Evolutionary conservation across 1,284 basidiomycete genomes (phyloP).

Genomic region (Vanrija pseudolonga): DNA sequence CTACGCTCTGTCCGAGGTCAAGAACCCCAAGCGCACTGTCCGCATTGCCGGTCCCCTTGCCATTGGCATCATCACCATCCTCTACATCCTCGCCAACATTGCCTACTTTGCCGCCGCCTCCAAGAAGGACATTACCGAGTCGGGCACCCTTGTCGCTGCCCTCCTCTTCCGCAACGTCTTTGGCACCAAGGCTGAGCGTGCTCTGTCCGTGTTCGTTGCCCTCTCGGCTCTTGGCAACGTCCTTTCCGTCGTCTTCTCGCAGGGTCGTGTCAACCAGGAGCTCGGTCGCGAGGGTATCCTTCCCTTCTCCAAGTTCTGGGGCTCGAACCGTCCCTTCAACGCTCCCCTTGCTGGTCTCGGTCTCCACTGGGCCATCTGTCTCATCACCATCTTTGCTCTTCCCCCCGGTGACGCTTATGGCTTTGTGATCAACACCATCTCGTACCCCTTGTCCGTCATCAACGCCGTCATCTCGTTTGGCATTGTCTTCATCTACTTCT

Average conservation of each 20-base stretch:
- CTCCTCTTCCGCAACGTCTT: slow-evolving; percentile 13
- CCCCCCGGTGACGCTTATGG: slow-evolving; percentile 58
- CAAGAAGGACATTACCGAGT: slow-evolving; percentile 35
- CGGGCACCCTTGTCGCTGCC: slow-evolving; percentile 41
- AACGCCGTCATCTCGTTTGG: slow-evolving; percentile 15
- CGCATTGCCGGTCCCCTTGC: slow-evolving; percentile 31
- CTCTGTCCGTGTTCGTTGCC: slow-evolving; percentile 38
- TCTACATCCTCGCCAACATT: slow-evolving; percentile 38
- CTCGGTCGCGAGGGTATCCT: slow-evolving; percentile 44
- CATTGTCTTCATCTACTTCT: slow-evolving; percentile 14
- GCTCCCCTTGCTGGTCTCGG: slow-evolving; percentile 20
- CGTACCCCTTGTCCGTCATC: slow-evolving; percentile 17
- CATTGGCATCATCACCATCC: slow-evolving; percentile 27
- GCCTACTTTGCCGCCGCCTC: slow-evolving; percentile 51
- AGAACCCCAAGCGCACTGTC: slow-evolving; percentile 36
- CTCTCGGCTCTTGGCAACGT: slow-evolving; percentile 45
- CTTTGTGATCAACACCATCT: slow-evolving; percentile 42
- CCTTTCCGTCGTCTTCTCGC: slow-evolving; percentile 48
- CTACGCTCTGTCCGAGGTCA: slow-evolving; percentile 44
- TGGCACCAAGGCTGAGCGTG: slow-evolving; percentile 6
- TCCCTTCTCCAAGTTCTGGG: slow-evolving; percentile 43
- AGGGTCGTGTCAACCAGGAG: slow-evolving; percentile 46
- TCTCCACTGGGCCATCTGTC: slow-evolving; percentile 52
- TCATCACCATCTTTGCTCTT: slow-evolving; percentile 57
- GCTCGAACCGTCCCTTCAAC: slow-evolving; percentile 38